Percentiles rank a stretch among this genome's conserved stretches.
phyloP scores from a whole-genome alignment of 768 basidiomycete species.

The Artomyces pyxidatus region DNA sequence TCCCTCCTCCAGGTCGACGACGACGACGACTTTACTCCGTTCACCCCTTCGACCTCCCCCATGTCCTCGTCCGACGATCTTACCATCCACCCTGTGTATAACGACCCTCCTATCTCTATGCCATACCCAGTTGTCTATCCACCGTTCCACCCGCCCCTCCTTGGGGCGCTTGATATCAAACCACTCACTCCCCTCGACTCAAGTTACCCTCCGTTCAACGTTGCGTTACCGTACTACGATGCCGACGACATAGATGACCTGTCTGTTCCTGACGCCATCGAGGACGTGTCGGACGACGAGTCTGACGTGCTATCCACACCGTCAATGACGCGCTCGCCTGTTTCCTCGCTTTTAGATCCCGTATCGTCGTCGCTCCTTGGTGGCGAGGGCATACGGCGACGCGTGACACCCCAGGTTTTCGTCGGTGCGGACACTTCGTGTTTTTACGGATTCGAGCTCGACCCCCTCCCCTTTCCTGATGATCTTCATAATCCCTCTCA shows the following conservation, averaged over 20 bases:
- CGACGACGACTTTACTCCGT: slow-evolving; percentile 48
- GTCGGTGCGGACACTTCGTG: slow-evolving; percentile 51
- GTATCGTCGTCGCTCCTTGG: slow-evolving; percentile 43
- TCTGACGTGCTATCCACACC: slow-evolving; percentile 64
- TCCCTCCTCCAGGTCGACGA: slow-evolving; percentile 49
- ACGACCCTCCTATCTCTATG: slow-evolving; percentile 38
- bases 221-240: slow-evolving; percentile 57
- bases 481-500: slow-evolving; percentile 34
- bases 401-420: slow-evolving; percentile 49
- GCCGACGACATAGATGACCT: slow-evolving; percentile 60
- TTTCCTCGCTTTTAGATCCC: slow-evolving; percentile 35
- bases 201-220: slow-evolving; percentile 30
- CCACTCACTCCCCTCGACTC: slow-evolving; percentile 32
- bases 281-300: slow-evolving; percentile 81
- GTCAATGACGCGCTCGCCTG: slow-evolving; percentile 44
- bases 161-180: slow-evolving; percentile 39
- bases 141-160: slow-evolving; percentile 48
- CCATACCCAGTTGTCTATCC: slow-evolving; percentile 64
- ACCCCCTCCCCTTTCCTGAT: slow-evolving; percentile 63
- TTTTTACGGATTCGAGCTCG: slow-evolving; percentile 60
- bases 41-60: slow-evolving; percentile 61
- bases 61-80: slow-evolving; percentile 77
- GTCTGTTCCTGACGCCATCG: slow-evolving; percentile 72
- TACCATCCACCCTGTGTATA: slow-evolving; percentile 41
- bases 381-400: slow-evolving; percentile 37